Conservation (phyloP, 2,329 filamentous ascomycete species). For the Thyridium curvatum region DNA sequence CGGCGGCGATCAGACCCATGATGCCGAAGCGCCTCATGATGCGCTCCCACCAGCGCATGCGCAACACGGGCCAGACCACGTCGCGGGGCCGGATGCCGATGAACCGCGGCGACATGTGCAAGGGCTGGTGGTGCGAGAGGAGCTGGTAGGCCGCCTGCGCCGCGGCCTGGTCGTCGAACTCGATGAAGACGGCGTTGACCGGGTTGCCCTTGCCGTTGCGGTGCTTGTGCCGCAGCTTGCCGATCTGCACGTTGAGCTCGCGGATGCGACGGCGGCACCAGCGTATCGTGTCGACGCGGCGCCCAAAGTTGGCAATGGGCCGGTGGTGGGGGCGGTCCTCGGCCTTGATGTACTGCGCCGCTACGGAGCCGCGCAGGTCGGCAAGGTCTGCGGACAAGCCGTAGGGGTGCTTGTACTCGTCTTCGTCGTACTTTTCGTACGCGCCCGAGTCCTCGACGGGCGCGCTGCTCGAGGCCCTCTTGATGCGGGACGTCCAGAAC, state of each 20-base stretch:
- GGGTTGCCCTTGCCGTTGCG: slow-evolving; percentile 56
- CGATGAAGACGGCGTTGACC: slow-evolving; percentile 79
- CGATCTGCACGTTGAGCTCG: slow-evolving; percentile 25
- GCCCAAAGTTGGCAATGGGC: slow-evolving; percentile 55
- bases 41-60: slow-evolving; percentile 64
- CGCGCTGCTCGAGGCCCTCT: too few relatives aligned
- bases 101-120: slow-evolving; percentile 79
- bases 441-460: not conserved
- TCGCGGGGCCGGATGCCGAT: slow-evolving; percentile 77
- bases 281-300: slow-evolving; percentile 83
- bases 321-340: slow-evolving; percentile 67
- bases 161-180: slow-evolving; percentile 75
- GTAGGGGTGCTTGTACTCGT: slow-evolving; percentile 28
- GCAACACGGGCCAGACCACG: slow-evolving; percentile 79
- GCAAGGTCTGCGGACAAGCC: slow-evolving; percentile 19
- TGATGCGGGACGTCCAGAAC: too few relatives aligned
- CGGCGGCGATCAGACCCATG: slow-evolving; percentile 58
- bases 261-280: slow-evolving; percentile 66
- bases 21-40: slow-evolving; percentile 62
- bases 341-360: slow-evolving; percentile 59
- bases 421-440: slow-evolving; percentile 39
- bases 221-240: slow-evolving; percentile 49
- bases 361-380: slow-evolving; percentile 43
- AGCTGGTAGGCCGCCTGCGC: slow-evolving; percentile 83
- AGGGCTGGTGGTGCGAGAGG: slow-evolving; percentile 70